Conservation (phyloP, 140 eudicot species). For the Stevia rebaudiana region DNA sequence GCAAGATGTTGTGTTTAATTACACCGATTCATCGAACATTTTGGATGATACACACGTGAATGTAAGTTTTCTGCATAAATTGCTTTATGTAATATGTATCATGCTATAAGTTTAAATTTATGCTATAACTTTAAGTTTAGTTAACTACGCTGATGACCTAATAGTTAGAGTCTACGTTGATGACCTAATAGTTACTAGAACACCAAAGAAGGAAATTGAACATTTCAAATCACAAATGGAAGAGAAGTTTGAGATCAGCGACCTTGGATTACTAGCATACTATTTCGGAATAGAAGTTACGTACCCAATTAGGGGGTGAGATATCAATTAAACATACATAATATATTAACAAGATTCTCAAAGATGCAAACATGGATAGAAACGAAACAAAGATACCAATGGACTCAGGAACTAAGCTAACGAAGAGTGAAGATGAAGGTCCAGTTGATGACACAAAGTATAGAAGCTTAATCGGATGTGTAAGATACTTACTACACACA, state of each 20-base stretch:
- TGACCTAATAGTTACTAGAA: not conserved
- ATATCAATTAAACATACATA: not conserved
- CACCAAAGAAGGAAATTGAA: not conserved
- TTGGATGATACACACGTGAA: no score
- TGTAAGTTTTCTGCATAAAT: no score
- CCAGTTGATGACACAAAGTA: not conserved
- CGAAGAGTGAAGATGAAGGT: not conserved
- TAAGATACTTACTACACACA: not conserved
- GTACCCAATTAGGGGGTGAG: not conserved
- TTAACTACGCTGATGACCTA: no score
- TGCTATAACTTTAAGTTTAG: no score
- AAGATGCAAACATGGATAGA: not conserved
- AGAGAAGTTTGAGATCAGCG: not conserved
- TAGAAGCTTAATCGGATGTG: not conserved
- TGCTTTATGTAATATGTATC: no score
- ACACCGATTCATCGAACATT: no score
- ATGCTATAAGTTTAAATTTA: no score
- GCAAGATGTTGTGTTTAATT: no score
- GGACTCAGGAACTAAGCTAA: not conserved
- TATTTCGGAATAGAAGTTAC: not conserved
- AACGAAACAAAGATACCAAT: not conserved
- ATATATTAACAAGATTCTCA: not conserved
- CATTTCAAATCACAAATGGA: not conserved
- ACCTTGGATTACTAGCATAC: slow-evolving; percentile 24
- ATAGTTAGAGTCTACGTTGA: not conserved